These are phyloP conservation scores for Nigrospora oryzae DNA, from an alignment of 2,329 filamentous ascomycete species.

Conservation along the genomic window DNA sequence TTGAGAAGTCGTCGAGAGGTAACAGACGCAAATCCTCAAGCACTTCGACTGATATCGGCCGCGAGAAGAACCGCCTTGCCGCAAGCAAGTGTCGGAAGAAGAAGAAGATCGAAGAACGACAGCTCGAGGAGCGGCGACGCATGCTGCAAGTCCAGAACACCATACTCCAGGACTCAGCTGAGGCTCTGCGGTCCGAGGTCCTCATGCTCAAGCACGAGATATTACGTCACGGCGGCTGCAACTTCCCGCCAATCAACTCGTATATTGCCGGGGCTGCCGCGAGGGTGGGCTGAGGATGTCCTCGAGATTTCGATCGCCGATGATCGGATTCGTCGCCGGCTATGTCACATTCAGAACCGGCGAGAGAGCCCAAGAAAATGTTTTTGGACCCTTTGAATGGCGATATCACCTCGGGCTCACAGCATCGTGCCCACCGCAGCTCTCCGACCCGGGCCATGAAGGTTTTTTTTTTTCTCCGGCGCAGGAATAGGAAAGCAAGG, in stretches of 20 bases:
- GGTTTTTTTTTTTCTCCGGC: too few relatives aligned
- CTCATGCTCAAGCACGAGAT: conserved; percentile 2
- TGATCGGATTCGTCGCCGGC: too few relatives aligned
- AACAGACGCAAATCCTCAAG: background rate
- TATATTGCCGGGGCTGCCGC: conserved; percentile 1
- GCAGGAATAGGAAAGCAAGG: too few relatives aligned
- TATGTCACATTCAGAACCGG: too few relatives aligned
- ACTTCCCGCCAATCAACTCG: conserved; percentile 2
- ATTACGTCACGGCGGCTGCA: conserved; percentile 1
- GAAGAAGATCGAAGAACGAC: conserved; percentile 2
- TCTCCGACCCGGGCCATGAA: too few relatives aligned
- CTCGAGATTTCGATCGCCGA: too few relatives aligned
- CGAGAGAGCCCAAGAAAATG: too few relatives aligned
- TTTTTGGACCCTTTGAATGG: too few relatives aligned
- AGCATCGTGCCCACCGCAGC: too few relatives aligned
- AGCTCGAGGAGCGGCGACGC: conserved; percentile 1
- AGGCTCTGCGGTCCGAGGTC: conserved; percentile 1
- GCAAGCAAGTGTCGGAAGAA: conserved; percentile 4
- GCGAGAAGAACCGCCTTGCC: conserved; percentile 4
- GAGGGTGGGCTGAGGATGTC: background rate
- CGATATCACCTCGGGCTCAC: too few relatives aligned
- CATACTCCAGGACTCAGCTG: conserved; percentile 1
- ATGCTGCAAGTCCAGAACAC: conserved; percentile 2
- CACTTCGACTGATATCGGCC: background rate
- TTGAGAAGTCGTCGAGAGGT: too few relatives aligned